These are phyloP conservation scores for Xanthoparmelia taractica DNA, from an alignment of 495 filamentous ascomycete genomes.

Conservation along the genomic window DNA sequence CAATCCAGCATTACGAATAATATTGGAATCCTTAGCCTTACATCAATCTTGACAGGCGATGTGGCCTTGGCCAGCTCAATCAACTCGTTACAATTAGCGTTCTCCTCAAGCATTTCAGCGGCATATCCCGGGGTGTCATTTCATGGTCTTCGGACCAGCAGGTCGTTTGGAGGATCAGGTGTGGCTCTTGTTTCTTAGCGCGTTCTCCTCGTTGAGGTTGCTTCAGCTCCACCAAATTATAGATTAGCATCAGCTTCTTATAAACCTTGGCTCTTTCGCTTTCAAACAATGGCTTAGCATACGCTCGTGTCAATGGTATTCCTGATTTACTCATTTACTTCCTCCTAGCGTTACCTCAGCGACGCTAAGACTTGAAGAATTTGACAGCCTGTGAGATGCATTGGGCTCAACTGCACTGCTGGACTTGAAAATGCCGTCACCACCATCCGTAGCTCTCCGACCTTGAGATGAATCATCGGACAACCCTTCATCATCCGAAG, in stretches of 20 bases:
- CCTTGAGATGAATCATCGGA: background rate
- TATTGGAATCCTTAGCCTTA: background rate
- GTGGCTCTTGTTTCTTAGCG: background rate
- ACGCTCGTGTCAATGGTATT: background rate
- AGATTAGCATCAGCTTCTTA: slow-evolving; percentile 9
- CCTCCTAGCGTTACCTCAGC: background rate
- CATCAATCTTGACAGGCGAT: slow-evolving; percentile 12
- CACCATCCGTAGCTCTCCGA: background rate
- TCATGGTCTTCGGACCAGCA: slow-evolving; percentile 11
- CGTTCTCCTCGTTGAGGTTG: slow-evolving; percentile 5
- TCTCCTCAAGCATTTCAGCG: slow-evolving; percentile 18
- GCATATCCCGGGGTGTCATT: slow-evolving; percentile 18
- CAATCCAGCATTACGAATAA: background rate
- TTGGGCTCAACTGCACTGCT: background rate
- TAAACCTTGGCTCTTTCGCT: slow-evolving; percentile 10
- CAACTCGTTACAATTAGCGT: slow-evolving; percentile 15
- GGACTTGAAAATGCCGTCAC: background rate
- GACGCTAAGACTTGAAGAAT: background rate
- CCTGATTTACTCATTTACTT: background rate
- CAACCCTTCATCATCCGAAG: background rate
- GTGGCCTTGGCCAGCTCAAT: slow-evolving; percentile 9
- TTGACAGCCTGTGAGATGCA: background rate
- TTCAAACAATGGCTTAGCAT: background rate
- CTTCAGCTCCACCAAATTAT: background rate
- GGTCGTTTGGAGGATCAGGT: slow-evolving; percentile 5